Conservation (phyloP, 2,329 filamentous ascomycete species). For the Neoarthrinium moseri region DNA sequence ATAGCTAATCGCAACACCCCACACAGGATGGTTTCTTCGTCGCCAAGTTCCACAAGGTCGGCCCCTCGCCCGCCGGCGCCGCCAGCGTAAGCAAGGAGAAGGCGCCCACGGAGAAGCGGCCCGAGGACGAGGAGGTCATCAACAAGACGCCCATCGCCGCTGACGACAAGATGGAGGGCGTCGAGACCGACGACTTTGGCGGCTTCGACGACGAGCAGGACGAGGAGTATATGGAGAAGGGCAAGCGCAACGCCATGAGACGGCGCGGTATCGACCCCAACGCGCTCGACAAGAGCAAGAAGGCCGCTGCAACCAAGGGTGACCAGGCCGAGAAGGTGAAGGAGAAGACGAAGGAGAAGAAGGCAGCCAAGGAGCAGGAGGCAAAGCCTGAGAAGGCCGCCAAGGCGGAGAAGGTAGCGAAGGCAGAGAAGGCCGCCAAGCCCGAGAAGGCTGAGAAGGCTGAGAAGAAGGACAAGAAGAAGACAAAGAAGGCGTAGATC, state of each 20-base stretch:
- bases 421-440: slow-evolving; percentile 14
- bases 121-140: slow-evolving; percentile 44
- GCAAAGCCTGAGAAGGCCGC: slow-evolving; percentile 24
- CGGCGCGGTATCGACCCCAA: slow-evolving; percentile 73
- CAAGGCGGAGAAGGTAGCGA: slow-evolving; percentile 28
- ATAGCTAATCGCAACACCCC: too few relatives aligned
- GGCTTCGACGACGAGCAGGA: slow-evolving; percentile 76
- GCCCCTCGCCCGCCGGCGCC: slow-evolving; percentile 60
- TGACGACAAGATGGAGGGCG: slow-evolving; percentile 42
- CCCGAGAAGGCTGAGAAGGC: slow-evolving; percentile 37
- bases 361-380: slow-evolving; percentile 13
- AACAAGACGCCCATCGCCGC: slow-evolving; percentile 68
- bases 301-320: too few relatives aligned
- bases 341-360: slow-evolving; percentile 15
- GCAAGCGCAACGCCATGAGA: slow-evolving; percentile 71
- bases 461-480: slow-evolving; percentile 29
- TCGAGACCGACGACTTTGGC: slow-evolving; percentile 57
- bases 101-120: slow-evolving; percentile 17
- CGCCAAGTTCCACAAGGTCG: slow-evolving; percentile 93
- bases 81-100: slow-evolving; percentile 20
- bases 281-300: slow-evolving; percentile 46
- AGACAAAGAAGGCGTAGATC: slow-evolving; percentile 5
- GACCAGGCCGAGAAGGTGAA: slow-evolving; percentile 21
- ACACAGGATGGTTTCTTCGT: slow-evolving; percentile 82
- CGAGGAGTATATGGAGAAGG: slow-evolving; percentile 67